Percentiles rank a stretch among this genome's conserved stretches.
Conservation (phyloP, 202 grass and related monocot genomes). For the Bolboschoenoplectus hybrid region DNA sequence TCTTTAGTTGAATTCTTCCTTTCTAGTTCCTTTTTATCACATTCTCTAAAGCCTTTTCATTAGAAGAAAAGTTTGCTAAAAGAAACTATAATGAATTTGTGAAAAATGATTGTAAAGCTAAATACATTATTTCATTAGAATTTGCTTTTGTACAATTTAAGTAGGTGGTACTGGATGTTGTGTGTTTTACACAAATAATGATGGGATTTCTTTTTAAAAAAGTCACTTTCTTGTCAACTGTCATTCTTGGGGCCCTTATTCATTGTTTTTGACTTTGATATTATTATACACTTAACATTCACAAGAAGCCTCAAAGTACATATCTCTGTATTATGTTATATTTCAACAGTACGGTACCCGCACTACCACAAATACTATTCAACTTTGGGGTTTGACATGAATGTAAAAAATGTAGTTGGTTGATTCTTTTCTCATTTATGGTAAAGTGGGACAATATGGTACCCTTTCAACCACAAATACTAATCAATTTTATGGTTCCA, state of each 20-base stretch:
- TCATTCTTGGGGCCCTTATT: not conserved
- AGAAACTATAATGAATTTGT: not conserved
- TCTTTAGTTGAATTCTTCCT: not conserved
- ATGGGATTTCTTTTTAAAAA: not conserved
- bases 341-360: not conserved
- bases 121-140: no score
- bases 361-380: not conserved
- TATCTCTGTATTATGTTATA: not conserved
- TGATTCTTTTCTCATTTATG: not conserved
- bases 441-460: not conserved
- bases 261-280: not conserved
- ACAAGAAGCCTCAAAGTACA: conserved; percentile 23
- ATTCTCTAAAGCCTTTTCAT: not conserved
- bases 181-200: not conserved
- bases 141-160: not conserved
- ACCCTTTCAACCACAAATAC: not conserved
- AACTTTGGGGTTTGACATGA: not conserved
- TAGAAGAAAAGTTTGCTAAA: conserved; percentile 6
- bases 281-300: not conserved
- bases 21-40: not conserved
- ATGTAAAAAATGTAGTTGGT: not conserved
- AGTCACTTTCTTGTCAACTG: not conserved
- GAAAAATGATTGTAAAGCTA: not conserved
- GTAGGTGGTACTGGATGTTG: no score
- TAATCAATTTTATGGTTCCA: not conserved